A percentile compares a stretch with the other conserved stretches of the same genome.
Conservation (phyloP, 2,329 filamentous ascomycete species). For the Pochonia chlamydosporia region DNA sequence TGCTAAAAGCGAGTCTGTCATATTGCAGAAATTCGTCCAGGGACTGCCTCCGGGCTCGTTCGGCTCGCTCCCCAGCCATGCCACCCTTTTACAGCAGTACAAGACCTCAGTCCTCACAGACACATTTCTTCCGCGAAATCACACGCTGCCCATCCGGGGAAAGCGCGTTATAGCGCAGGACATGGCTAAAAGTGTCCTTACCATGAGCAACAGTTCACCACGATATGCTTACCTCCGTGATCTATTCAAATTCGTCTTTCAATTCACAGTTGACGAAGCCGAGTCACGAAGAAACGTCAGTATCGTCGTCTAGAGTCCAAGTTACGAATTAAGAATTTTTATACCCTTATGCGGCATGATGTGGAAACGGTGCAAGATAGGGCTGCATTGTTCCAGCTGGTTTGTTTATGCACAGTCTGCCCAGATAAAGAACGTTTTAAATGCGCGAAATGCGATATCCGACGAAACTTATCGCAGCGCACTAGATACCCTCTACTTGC, state of each 20-base stretch:
- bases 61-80: slow-evolving; percentile 65
- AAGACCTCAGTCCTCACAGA: slow-evolving; percentile 74
- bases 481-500: slow-evolving; percentile 2
- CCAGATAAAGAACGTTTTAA: not conserved
- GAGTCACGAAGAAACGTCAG: slow-evolving; percentile 59
- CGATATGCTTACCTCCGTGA: slow-evolving; percentile 78
- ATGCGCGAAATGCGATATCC: not conserved
- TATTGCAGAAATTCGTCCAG: slow-evolving; percentile 71
- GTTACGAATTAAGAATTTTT: not conserved
- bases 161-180: slow-evolving; percentile 65
- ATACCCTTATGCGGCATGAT: not conserved
- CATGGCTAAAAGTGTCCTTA: slow-evolving; percentile 70
- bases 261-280: slow-evolving; percentile 75
- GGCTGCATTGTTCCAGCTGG: not conserved
- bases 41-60: slow-evolving; percentile 72
- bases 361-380: not conserved
- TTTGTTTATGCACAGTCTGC: not conserved
- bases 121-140: slow-evolving; percentile 42
- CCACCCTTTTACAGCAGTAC: slow-evolving; percentile 69
- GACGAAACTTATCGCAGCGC: not conserved
- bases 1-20: slow-evolving; percentile 40
- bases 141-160: slow-evolving; percentile 41
- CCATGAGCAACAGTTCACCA: slow-evolving; percentile 60
- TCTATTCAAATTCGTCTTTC: slow-evolving; percentile 78
- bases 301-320: slow-evolving; percentile 44